Evolutionary conservation across 441 rosid species (phyloP).

Genomic region (Aleurites moluccanus): DNA sequence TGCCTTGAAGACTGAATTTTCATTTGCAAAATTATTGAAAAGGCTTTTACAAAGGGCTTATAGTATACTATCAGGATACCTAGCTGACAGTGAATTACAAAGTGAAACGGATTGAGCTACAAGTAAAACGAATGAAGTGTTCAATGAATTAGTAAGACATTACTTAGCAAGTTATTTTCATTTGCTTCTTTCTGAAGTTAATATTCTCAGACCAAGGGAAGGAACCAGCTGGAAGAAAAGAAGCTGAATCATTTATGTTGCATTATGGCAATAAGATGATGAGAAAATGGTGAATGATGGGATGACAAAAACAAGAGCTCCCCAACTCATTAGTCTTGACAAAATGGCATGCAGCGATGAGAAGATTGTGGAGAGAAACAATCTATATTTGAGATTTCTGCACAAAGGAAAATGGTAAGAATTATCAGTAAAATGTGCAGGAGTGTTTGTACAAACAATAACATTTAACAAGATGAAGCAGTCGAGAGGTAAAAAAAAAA

Average conservation of each 20-base stretch:
- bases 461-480: slow-evolving; percentile 7
- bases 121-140: slow-evolving; percentile 11
- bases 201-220: slow-evolving; percentile 14
- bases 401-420: slow-evolving; percentile 28
- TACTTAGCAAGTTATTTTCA: not conserved
- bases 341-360: slow-evolving; percentile 26
- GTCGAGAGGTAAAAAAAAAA: not conserved
- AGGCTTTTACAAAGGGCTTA: slow-evolving; percentile 13
- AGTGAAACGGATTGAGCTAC: not conserved
- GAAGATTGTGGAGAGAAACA: slow-evolving; percentile 21
- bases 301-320: slow-evolving; percentile 9
- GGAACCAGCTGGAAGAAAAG: slow-evolving; percentile 27
- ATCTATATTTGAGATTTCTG: slow-evolving; percentile 32
- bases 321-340: slow-evolving; percentile 18
- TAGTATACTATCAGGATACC: slow-evolving; percentile 14
- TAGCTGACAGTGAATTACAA: slow-evolving; percentile 21
- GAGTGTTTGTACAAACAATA: slow-evolving; percentile 1
- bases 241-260: slow-evolving; percentile 28
- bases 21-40: slow-evolving; percentile 13
- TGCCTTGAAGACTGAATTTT: not conserved
- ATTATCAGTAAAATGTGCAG: slow-evolving; percentile 28
- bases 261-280: not conserved
- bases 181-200: slow-evolving; percentile 5
- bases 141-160: slow-evolving; percentile 18
- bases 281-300: slow-evolving; percentile 10